Base-by-base conservation (phyloP, 129 eudicot genomes). In the Arctium minus region DNA sequence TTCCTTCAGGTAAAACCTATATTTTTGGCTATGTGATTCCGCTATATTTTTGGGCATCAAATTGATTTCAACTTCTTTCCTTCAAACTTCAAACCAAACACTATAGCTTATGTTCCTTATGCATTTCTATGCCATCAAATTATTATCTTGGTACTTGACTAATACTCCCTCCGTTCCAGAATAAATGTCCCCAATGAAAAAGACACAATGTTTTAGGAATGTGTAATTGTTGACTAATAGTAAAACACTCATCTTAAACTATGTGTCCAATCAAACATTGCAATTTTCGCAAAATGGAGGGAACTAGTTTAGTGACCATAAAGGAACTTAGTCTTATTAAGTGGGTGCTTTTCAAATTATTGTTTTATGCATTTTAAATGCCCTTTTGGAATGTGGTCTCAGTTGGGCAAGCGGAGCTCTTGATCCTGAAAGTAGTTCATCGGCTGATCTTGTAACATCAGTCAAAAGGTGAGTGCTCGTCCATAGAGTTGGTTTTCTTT, bases 361-460 rank as follows among this genome's bases (percentile, higher is more conserved):
- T 31, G 17, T 77, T 70, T 82, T 50, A 68, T 31, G 2, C 44
- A 12, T 65, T 9, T 81, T 36, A 36, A 65, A 64, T 53, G 18
- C n/a, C 27, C 12, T 77, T 53, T 83, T 77, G 82, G 68, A 17
- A 78, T 76, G 35, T 81, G 81, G 39, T 88, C 17, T 27, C 87
- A 96, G 99, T 76, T 96, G 98, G 99, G 96, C 96, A 64, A 96
- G 99, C 77, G 96, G 97, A 82, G 97, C 96, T 73, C 97, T 93
- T 84, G 89, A 89, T 81, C 96, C 97, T 48, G 96, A 93, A 82
- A 83, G 82, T 44, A 85, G 88, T 81, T 85, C 90, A 42, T 40
- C 91, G 17, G 89, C 88, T 44, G 94, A 89, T 76, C 72, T 88
- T 74, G 89, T 93, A 80, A 87, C 89, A 40, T 93, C 97, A 5